A percentile compares a stretch with the other conserved stretches of the same genome.
Conservation (phyloP, 371 early-diverging fungal species). For the Paraphysoderma sedebokerense region DNA sequence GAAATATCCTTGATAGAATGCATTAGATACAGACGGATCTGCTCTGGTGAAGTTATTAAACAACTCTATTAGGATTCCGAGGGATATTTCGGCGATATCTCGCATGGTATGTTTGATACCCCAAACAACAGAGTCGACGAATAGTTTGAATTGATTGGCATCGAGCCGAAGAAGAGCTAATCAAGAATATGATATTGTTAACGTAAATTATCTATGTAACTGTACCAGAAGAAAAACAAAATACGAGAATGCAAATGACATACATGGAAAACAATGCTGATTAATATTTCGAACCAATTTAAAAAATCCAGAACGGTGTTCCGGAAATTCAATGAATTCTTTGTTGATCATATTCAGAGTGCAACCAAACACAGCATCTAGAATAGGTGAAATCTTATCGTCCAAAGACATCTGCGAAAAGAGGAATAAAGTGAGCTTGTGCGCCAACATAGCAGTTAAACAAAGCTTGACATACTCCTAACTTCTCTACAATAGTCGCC, state of each 20-base stretch:
- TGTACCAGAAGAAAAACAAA: neutral
- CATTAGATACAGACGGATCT: constrained; percentile 58
- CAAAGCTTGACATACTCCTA: constrained; percentile 39
- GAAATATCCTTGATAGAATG: constrained; percentile 81
- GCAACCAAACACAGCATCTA: constrained; percentile 84
- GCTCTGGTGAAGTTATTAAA: constrained; percentile 55
- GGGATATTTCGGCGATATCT: constrained; percentile 85
- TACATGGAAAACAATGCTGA: constrained; percentile 67
- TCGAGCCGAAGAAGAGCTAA: constrained; percentile 67
- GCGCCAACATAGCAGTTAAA: no score
- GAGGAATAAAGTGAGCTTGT: no score
- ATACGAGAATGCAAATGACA: neutral
- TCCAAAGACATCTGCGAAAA: constrained; percentile 41
- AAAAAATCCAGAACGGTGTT: constrained; percentile 88
- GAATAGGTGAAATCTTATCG: constrained; percentile 59
- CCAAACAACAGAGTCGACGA: constrained; percentile 88
- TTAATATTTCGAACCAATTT: constrained; percentile 74
- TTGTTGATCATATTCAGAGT: constrained; percentile 96
- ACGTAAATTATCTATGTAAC: no score
- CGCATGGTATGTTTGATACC: constrained; percentile 97
- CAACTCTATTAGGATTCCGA: constrained; percentile 68
- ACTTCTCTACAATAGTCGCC: constrained; percentile 58
- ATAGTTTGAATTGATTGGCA: constrained; percentile 66
- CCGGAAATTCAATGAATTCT: constrained; percentile 92
- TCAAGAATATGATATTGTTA: no score